Evolutionary conservation across 192 early-diverging fungal species (phyloP).

Genomic region (Paraglomus occultum): DNA sequence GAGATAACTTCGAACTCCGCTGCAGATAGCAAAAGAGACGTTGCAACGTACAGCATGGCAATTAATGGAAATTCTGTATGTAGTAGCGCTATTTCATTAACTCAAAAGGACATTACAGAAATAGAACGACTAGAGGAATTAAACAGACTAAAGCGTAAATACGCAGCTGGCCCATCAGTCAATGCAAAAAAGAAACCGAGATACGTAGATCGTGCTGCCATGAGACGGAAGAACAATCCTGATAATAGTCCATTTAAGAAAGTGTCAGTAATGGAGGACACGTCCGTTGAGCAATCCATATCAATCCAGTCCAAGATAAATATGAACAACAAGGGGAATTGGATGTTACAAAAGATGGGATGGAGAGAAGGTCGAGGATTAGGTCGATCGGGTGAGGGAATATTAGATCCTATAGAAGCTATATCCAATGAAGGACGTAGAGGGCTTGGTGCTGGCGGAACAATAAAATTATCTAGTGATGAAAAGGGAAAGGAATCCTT

Average conservation of each 20-base stretch:
- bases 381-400: constrained; percentile 49
- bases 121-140: constrained; percentile 35
- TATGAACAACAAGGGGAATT: constrained; percentile 57
- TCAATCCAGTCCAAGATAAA: constrained; percentile 5
- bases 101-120: constrained; percentile 34
- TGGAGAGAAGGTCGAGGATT: constrained; percentile 68
- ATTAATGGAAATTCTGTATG: background rate
- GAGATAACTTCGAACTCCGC: constrained; percentile 29
- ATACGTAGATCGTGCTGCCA: constrained; percentile 65
- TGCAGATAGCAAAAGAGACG: background rate
- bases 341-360: constrained; percentile 62
- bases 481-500: constrained; percentile 10
- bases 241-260: constrained; percentile 31
- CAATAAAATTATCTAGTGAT: background rate
- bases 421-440: constrained; percentile 20
- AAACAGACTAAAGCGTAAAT: constrained; percentile 32
- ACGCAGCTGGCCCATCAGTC: background rate
- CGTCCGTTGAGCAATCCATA: background rate
- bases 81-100: constrained; percentile 14
- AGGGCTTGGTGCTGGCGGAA: constrained; percentile 25
- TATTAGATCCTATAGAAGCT: constrained; percentile 47
- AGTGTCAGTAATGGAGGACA: constrained; percentile 17
- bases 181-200: constrained; percentile 32
- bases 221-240: constrained; percentile 59
- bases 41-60: background rate